A percentile compares a stretch with the other conserved stretches of the same genome.
Evolutionary conservation across 495 filamentous ascomycete genomes (phyloP).

Genomic region (Tirmania nivea): DNA sequence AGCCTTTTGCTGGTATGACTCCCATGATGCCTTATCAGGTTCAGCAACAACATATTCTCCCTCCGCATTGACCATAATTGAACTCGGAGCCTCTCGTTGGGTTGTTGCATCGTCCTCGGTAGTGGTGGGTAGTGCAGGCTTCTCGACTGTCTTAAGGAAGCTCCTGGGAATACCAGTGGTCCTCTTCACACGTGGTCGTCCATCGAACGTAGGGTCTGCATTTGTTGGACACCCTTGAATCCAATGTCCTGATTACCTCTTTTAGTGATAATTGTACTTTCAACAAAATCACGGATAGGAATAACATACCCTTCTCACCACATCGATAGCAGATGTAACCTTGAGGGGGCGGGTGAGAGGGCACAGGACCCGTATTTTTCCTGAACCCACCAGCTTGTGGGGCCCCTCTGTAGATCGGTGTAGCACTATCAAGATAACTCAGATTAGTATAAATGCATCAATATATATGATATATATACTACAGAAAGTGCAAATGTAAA

Average conservation of each 20-base stretch:
- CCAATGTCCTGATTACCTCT: slow-evolving; percentile 47
- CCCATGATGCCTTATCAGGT: slow-evolving; percentile 86
- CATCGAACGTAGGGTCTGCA: slow-evolving; percentile 85
- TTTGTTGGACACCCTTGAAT: slow-evolving; percentile 95
- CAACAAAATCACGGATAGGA: neutral
- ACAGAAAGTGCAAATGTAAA: slow-evolving; percentile 2
- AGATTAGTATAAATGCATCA: neutral
- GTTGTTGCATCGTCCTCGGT: slow-evolving; percentile 43
- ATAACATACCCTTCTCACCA: slow-evolving; percentile 54
- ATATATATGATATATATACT: slow-evolving; percentile 5
- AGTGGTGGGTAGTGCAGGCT: slow-evolving; percentile 49
- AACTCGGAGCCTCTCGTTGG: slow-evolving; percentile 37
- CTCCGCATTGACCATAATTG: slow-evolving; percentile 90
- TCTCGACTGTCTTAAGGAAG: slow-evolving; percentile 82
- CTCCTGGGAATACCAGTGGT: slow-evolving; percentile 91
- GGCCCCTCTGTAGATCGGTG: slow-evolving; percentile 35
- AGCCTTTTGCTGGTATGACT: slow-evolving; percentile 79
- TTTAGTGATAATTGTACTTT: too few relatives aligned
- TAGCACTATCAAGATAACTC: slow-evolving; percentile 29
- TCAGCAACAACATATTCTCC: slow-evolving; percentile 91
- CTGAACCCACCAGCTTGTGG: slow-evolving; percentile 27
- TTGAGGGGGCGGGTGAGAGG: slow-evolving; percentile 71
- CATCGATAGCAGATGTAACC: slow-evolving; percentile 97
- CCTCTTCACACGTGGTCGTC: slow-evolving; percentile 70
- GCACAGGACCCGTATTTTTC: slow-evolving; percentile 41